Conservation (phyloP, 371 early-diverging fungal genomes). For the Chytridiales sp. region DNA sequence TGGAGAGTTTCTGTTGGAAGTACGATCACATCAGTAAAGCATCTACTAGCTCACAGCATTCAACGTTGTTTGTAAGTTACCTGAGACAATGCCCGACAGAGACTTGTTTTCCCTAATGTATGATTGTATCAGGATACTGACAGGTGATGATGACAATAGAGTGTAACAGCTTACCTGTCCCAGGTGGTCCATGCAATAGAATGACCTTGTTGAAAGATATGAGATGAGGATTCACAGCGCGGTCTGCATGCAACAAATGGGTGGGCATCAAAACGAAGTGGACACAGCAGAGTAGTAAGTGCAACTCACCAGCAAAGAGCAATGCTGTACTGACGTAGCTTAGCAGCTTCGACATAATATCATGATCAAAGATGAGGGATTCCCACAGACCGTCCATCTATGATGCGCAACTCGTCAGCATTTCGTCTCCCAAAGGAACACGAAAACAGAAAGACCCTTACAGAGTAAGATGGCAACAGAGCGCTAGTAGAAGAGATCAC, state of each 20-base stretch:
- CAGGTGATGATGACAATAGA: neutral
- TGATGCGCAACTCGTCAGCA: no score
- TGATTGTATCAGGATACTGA: no score
- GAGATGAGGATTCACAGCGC: constrained; percentile 51
- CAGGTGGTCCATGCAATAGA: constrained; percentile 67
- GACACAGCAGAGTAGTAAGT: neutral
- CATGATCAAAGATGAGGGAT: constrained; percentile 52
- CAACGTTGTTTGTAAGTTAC: neutral
- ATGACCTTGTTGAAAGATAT: constrained; percentile 57
- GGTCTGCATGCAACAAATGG: no score
- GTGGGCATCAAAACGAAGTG: neutral
- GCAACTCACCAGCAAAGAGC: constrained; percentile 48
- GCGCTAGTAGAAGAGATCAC: constrained; percentile 7
- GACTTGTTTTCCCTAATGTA: constrained; percentile 71
- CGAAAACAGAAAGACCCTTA: constrained; percentile 30
- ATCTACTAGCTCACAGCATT: neutral
- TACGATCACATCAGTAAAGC: neutral
- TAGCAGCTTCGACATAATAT: constrained; percentile 44
- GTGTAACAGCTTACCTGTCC: constrained; percentile 16
- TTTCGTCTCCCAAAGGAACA: no score
- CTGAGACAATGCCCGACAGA: constrained; percentile 63
- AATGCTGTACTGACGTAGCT: constrained; percentile 57
- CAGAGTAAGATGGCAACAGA: constrained; percentile 10
- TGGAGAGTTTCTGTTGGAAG: constrained; percentile 65
- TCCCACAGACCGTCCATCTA: constrained; percentile 63